Evolutionary conservation across 2,329 filamentous ascomycete species (phyloP), one percentile per base, ranked within the genome.

Genomic region (Fusarium mexicanum): DNA sequence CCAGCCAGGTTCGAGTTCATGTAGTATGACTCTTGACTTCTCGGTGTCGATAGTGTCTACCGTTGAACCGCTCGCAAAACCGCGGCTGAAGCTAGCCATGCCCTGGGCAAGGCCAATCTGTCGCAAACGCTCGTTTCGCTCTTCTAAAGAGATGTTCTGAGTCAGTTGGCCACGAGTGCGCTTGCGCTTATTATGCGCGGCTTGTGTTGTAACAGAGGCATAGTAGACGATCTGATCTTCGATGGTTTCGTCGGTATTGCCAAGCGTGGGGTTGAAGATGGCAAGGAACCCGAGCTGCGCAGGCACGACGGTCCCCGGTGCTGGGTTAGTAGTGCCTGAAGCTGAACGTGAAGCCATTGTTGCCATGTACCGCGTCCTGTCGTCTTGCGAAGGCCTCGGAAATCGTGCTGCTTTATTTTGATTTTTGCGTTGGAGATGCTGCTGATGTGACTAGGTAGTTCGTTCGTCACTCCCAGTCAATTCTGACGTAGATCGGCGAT

Each of bases 51-150:
- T 92, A 16, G 91, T 91, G 78, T 98, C 94, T 44, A 98, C 90
- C 5, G 93, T 82, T 75, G 91, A 87, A 67, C 92, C 94, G 70
- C 90, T 88, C 5, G 95, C 93, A 83, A 99, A 99, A 78, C 91
- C 95, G 80, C 91, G 92, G 78, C 94, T 93, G 84, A 99, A 99
- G 81, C 92, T 93, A 67, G 97, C 92, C 92, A 98, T 98, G 80
- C 95, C 96, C 85, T 99, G 96, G 46, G 96, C 96, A 72, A 99
- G 90, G 43, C 96, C 96, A 80, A 99, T 95, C 86, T 98, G 95
- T 74, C 96, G 90, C 78, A 98, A 86, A 77, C 92, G 92, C 84
- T 97, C 93, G 83, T 98, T 96, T 79, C 91, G 90, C 79, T 95
- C 91, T 74, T 94, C 91, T 55, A 89, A 84, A 5, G 87, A 87